These are phyloP conservation scores for Hyaloscypha variabilis DNA, from an alignment of 495 filamentous ascomycete genomes.

Conservation along the genomic window DNA sequence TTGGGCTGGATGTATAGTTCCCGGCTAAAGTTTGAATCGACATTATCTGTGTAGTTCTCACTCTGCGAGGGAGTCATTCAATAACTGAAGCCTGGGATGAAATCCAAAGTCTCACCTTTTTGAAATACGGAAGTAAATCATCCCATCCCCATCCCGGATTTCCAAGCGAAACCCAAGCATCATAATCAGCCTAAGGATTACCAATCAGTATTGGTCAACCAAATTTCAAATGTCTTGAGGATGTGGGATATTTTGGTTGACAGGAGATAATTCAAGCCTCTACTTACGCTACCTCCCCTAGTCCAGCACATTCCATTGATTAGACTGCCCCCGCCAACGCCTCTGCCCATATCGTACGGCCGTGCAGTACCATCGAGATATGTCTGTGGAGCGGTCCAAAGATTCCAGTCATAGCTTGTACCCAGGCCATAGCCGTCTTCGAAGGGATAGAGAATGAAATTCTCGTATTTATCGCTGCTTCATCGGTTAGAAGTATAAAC, in stretches of 20 bases:
- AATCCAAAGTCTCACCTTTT: constrained; percentile 35
- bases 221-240: neutral
- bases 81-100: neutral
- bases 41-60: constrained; percentile 12
- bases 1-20: constrained; percentile 37
- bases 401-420: constrained; percentile 35
- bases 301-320: constrained; percentile 52
- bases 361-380: constrained; percentile 43
- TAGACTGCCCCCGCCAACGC: constrained; percentile 47
- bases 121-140: constrained; percentile 22
- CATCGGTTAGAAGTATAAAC: neutral
- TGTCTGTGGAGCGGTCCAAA: constrained; percentile 35
- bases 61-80: constrained; percentile 4
- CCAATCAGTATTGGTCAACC: neutral
- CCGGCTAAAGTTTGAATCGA: constrained; percentile 30
- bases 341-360: constrained; percentile 41
- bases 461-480: constrained; percentile 14
- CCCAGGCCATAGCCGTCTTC: constrained; percentile 21
- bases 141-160: constrained; percentile 23
- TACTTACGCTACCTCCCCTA: constrained; percentile 35
- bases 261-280: neutral
- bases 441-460: constrained; percentile 16
- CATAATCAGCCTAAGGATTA: constrained; percentile 24
- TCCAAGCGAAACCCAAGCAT: constrained; percentile 24
- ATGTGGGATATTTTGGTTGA: too few species aligned